A percentile compares a stretch with the other conserved stretches of the same genome.
These are phyloP conservation scores for Coniella lustricola DNA, from an alignment of 2,329 filamentous ascomycete genomes.

Conservation along the genomic window DNA sequence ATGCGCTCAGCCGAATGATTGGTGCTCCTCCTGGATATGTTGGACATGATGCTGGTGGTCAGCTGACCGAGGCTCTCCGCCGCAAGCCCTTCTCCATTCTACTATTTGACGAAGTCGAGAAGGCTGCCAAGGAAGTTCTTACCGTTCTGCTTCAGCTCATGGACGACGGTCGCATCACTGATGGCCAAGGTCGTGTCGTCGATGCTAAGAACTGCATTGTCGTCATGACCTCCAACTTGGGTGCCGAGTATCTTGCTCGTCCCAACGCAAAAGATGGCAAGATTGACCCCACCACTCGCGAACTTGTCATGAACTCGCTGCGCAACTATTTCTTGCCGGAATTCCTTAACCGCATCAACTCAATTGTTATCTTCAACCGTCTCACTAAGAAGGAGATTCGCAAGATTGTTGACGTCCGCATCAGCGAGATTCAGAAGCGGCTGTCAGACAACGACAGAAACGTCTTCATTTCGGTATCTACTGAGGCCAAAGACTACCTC, in stretches of 20 bases:
- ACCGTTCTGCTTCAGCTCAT: slow-evolving; percentile 98
- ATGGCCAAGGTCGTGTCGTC: slow-evolving; percentile 90
- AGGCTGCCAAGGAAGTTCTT: slow-evolving; percentile 94
- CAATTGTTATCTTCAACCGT: slow-evolving; percentile 96
- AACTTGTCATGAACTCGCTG: slow-evolving; percentile 84
- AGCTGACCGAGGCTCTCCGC: slow-evolving; percentile 89
- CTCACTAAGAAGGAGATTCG: slow-evolving; percentile 85
- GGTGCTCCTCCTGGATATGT: slow-evolving; percentile 96
- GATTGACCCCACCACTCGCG: slow-evolving; percentile 78
- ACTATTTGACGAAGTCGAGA: slow-evolving; percentile 96
- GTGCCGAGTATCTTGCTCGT: slow-evolving; percentile 85
- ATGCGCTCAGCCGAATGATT: slow-evolving; percentile 94
- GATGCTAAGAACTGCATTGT: slow-evolving; percentile 98
- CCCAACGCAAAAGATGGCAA: slow-evolving; percentile 70
- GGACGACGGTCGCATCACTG: slow-evolving; percentile 97
- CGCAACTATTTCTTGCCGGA: slow-evolving; percentile 97
- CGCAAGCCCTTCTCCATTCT: slow-evolving; percentile 96
- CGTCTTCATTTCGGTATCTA: slow-evolving; percentile 72
- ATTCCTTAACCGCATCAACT: slow-evolving; percentile 96
- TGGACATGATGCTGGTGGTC: slow-evolving; percentile 90
- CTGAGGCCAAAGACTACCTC: slow-evolving; percentile 88
- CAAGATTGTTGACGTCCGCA: slow-evolving; percentile 87
- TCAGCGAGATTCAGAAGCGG: slow-evolving; percentile 84
- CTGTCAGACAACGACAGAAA: slow-evolving; percentile 80
- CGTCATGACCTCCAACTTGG: slow-evolving; percentile 97